Evolutionary conservation across 768 basidiomycete genomes (phyloP), one percentile per base, ranked within the genome.

Genomic region (Leucosporidium yakuticum): DNA sequence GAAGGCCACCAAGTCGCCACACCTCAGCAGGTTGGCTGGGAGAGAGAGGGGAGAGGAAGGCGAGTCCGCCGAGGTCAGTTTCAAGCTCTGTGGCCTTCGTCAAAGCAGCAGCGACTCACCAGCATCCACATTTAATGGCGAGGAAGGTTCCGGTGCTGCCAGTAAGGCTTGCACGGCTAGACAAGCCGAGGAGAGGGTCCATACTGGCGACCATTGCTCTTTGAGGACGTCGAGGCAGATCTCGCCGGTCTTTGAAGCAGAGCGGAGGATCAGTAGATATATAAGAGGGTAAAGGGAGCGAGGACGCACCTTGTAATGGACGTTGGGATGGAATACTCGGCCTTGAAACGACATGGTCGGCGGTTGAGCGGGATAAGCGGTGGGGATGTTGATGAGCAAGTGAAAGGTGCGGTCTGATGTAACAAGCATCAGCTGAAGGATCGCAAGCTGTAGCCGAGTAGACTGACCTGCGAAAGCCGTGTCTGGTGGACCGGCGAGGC

Each of bases 191-290:
- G 96, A 88, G 80, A 99, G 98, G 79, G 98, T 96, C 23, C 98
- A 83, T 0, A 96, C 96, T n/a, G 96, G 96, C 14, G 93, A 96
- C 96, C 96, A 99, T 83, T 98, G 98, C 80, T 99, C 96, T 84
- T 99, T 99, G 76, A 99, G 82, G 75, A 99, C 98, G 79, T 99
- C 96, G 64, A 99, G 81, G 80, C 96, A 99, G 80, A 99, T 98
- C n/a, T 59, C 57, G 57, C 57, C 57, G 14, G 57, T 59, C 57
- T 58, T 21, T 29, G 31, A 19, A 1, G 32, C 31, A 11, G 21
- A 23, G 50, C 23, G 17, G 25, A 0, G 9, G 32, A 14, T 29
- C 21, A 23, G 21, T 23, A 36, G 55, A 19, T 58, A 14, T 58
- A 7, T 14, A n/a, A 4, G 14, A 7, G n/a, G 14, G 4, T 4